Evolutionary conservation across 768 basidiomycete genomes (phyloP), one percentile per base, ranked within the genome.

Genomic region (Termitomyces sp.): DNA sequence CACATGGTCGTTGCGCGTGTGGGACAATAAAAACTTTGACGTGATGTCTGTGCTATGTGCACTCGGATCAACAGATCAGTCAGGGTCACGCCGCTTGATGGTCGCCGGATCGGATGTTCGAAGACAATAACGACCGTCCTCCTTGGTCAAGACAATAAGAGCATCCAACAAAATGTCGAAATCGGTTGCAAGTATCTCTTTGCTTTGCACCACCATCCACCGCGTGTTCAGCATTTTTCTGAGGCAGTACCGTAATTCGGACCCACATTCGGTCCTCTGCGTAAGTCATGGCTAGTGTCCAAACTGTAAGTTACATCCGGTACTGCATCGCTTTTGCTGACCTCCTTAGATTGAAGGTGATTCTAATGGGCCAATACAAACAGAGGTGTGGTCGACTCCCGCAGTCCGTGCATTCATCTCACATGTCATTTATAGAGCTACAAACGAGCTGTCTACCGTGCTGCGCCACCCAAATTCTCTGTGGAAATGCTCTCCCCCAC

Each of bases 401-500:
- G 55, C 14, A 53, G 28, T 32, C 14, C 43, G 14, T 50, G 9
- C 10, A 26, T 23, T 59, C 33, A 55, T 61, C 32, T 36, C n/a
- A 35, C 18, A 20, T 35, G 23, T 7, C 8, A 35, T 32, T 5
- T 20, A 20, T 20, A 91, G 88, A 68, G 75, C 49, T 87, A 79
- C 70, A 86, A 85, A 66, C 71, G 85, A 61, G 86, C 86, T 8
- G 78, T 91, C 7, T 75, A 83, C 63, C 82, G 78, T 35, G 70
- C 78, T 33, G 75, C 89, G 5, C 90, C 90, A 7, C 74, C 71
- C 18, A 71, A 75, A 53, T 92, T 92, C 61, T 71, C 74, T 0
- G 81, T 89, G 5, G 81, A 84, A 50, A 75, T 86, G 60, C 75
- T 90, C 14, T 70, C 76, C 3, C 82, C 88, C 12, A 73, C 73